Percentiles rank a stretch among this genome's conserved stretches.
Conservation (phyloP, 1,139 yeast genomes). For the Geotrichum macrosporum region DNA sequence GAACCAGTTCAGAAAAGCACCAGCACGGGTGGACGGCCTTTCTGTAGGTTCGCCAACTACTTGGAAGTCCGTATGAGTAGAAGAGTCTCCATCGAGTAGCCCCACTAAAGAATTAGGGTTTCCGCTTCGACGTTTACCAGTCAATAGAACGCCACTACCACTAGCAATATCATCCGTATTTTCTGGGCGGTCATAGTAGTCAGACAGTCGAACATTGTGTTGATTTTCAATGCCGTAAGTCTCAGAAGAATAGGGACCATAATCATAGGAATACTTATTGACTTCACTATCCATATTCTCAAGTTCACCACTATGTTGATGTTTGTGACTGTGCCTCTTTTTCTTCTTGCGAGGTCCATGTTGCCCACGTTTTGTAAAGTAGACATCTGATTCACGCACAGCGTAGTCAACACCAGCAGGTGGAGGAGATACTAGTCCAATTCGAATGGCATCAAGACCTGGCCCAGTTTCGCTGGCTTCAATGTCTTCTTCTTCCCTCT, state of each 20-base stretch:
- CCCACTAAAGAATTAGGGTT: conserved; percentile 20
- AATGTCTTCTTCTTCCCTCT: conserved; percentile 8
- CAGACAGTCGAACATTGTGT: background rate
- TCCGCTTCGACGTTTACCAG: conserved; percentile 5
- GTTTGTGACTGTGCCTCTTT: conserved; percentile 3
- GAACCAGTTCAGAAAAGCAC: conserved; percentile 6
- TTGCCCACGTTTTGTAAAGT: conserved; percentile 28
- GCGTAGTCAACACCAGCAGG: conserved; percentile 35
- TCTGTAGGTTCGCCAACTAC: background rate
- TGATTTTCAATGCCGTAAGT: background rate
- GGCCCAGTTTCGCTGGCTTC: background rate
- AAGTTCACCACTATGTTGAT: background rate
- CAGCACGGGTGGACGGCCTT: background rate
- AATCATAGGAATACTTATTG: conserved; percentile 1
- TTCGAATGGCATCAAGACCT: conserved; percentile 8
- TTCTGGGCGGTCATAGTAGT: background rate
- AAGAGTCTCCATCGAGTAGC: conserved; percentile 10
- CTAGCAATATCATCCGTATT: background rate
- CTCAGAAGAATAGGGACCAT: background rate
- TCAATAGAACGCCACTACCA: conserved; percentile 4
- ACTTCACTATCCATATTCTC: background rate
- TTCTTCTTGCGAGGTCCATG: conserved; percentile 9
- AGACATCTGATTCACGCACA: conserved; percentile 38
- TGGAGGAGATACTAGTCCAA: conserved; percentile 18
- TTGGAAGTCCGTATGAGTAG: background rate